Conservation (phyloP, 176 grass and related monocot genomes). For the Bothriochloa decipiens region DNA sequence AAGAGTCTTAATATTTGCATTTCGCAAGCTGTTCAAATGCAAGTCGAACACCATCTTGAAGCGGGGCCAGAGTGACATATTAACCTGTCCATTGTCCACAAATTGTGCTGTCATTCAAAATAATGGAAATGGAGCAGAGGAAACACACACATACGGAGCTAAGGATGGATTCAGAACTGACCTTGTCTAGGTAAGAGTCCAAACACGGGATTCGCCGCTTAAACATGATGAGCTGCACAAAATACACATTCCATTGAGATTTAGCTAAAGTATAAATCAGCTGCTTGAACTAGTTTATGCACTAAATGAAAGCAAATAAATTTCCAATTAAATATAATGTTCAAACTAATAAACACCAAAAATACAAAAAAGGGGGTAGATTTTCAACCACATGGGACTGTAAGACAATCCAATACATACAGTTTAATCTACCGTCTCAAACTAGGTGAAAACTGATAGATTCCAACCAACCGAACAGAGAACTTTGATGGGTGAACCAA, state of each 20-base stretch:
- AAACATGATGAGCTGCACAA: slow-evolving; percentile 98
- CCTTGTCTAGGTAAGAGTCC: slow-evolving; percentile 99
- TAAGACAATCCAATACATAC: slow-evolving; percentile 6
- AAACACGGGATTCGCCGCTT: slow-evolving; percentile 89
- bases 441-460: background rate
- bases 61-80: slow-evolving; percentile 88
- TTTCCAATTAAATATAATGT: background rate
- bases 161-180: slow-evolving; percentile 41
- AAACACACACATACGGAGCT: slow-evolving; percentile 17
- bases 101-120: slow-evolving; percentile 33
- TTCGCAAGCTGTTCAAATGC: slow-evolving; percentile 90
- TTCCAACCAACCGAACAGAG: background rate
- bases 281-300: slow-evolving; percentile 7
- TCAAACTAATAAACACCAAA: background rate
- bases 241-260: slow-evolving; percentile 39
- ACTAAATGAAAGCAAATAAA: slow-evolving; percentile 5
- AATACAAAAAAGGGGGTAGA: background rate
- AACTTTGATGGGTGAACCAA: background rate
- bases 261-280: background rate
- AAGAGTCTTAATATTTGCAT: slow-evolving; percentile 84
- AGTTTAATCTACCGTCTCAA: background rate
- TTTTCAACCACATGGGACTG: background rate
- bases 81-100: slow-evolving; percentile 62
- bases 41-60: slow-evolving; percentile 99
- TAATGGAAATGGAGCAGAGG: slow-evolving; percentile 22